Percentiles rank a stretch among this genome's conserved stretches.
phyloP scores from a whole-genome alignment of 257 asterid species.

The Scutellaria galericulata region DNA sequence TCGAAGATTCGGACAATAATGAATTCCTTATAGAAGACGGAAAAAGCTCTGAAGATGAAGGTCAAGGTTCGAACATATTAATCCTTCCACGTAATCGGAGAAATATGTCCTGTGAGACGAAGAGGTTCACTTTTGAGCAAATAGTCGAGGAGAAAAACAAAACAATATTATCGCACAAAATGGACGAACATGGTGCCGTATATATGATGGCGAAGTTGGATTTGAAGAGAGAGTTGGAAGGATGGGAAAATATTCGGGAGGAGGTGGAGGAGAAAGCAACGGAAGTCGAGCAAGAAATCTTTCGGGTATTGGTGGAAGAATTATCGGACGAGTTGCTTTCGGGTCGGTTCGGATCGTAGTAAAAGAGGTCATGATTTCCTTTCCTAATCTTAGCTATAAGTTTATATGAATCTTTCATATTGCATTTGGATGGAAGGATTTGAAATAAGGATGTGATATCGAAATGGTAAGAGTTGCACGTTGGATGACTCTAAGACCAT shows the following conservation, averaged over 20 bases:
- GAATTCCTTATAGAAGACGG: slow-evolving; percentile 28
- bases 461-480: too few relatives aligned
- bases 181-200: too few relatives aligned
- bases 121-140: slow-evolving; percentile 43
- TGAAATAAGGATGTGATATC: too few relatives aligned
- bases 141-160: slow-evolving; percentile 5
- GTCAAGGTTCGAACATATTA: slow-evolving; percentile 25
- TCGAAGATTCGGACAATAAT: slow-evolving; percentile 47
- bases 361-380: too few relatives aligned
- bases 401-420: too few relatives aligned
- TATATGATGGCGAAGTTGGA: too few relatives aligned
- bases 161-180: too few relatives aligned
- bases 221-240: not conserved
- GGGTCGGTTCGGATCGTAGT: too few relatives aligned
- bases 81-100: slow-evolving; percentile 10
- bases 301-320: slow-evolving; percentile 45
- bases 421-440: too few relatives aligned
- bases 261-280: slow-evolving; percentile 43
- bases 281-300: slow-evolving; percentile 50
- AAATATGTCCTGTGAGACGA: slow-evolving; percentile 46
- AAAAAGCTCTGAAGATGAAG: slow-evolving; percentile 19
- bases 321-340: slow-evolving; percentile 43
- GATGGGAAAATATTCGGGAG: slow-evolving; percentile 44
- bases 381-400: too few relatives aligned
- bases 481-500: too few relatives aligned